Percentiles rank a stretch among this genome's conserved stretches.
Conservation (phyloP, 345 rosid genomes). For the Lepidium didymum region DNA sequence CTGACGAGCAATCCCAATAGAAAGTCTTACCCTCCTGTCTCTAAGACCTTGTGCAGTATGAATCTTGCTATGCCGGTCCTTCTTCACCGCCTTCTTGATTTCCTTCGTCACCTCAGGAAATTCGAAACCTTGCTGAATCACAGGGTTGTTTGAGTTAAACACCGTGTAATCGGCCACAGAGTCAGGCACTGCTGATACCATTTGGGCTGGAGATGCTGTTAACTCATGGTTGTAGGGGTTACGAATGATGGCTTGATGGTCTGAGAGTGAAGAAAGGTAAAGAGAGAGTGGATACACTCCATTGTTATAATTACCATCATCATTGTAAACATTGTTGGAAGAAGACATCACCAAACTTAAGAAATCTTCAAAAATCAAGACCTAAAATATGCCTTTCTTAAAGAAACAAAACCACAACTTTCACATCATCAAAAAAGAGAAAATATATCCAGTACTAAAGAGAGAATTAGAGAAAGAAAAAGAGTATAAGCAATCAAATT, state of each 20-base stretch:
- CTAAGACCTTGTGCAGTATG: constrained; percentile 67
- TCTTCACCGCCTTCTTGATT: constrained; percentile 36
- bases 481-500: background rate
- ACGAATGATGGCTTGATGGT: constrained; percentile 10
- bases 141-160: constrained; percentile 10
- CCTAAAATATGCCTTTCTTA: background rate
- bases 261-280: constrained; percentile 24
- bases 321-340: constrained; percentile 8
- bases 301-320: background rate
- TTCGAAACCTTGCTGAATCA: constrained; percentile 4
- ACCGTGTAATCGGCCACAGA: constrained; percentile 18
- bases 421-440: constrained; percentile 12
- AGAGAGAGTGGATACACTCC: constrained; percentile 24
- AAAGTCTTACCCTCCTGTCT: constrained; percentile 82
- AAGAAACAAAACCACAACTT: constrained; percentile 1
- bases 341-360: constrained; percentile 16
- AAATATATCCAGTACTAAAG: background rate
- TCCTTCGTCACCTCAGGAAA: constrained; percentile 10
- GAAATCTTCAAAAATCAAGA: background rate
- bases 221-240: constrained; percentile 17
- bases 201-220: constrained; percentile 2
- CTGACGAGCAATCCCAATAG: constrained; percentile 56
- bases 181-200: constrained; percentile 18
- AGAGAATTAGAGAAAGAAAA: background rate
- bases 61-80: constrained; percentile 74